Base-by-base conservation (phyloP, 495 filamentous ascomycete genomes). In the Trichoderma reesei region DNA sequence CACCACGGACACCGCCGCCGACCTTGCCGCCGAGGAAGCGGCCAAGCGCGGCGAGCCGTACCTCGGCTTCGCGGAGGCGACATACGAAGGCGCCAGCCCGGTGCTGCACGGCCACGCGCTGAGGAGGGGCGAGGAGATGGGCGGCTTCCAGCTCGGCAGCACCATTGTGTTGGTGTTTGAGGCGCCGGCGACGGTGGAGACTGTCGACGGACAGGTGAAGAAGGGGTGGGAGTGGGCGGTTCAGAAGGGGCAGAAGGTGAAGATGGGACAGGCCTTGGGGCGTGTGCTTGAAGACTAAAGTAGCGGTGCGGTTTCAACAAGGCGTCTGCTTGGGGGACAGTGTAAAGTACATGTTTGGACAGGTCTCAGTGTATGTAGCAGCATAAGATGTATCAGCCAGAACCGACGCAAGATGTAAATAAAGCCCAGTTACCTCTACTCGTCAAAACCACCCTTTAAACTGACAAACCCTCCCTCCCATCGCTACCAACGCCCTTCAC, bases 101-200 rank as follows among this genome's bases (percentile, higher is more conserved):
- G 82, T 96, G 1, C 80, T 99, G 3, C 83, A 86, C 33, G 94
- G 94, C 11, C 85, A 97, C 72, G 87, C 94, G 10, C 75, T 98
- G 65, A 80, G 86, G 59, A 82, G 91, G 44, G 94, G 94, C 33
- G 92, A 95, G 67, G 95, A 99, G 75, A 97, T 99, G 90, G 94
- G 94, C 33, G 94, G 94, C 0, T 99, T 99, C 75, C 91, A 94
- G 78, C 80, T 99, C 26, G 94, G 94, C 31, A 97, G 92, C 72
- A 92, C 93, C 0, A 88, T 99, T 65, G 94, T 99, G 41, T 78
- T 99, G 39, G 92, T 98, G 5, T 99, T 99, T 77, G 94, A 99
- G 74, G 94, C 93, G 42, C 94, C 94, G 0, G 86, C 86, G 66
- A 83, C 85, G 7, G 74, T 74, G 44, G 79, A 82, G 63, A 89